phyloP scores from a whole-genome alignment of 257 asterid species.

The Cordia subcordata region DNA sequence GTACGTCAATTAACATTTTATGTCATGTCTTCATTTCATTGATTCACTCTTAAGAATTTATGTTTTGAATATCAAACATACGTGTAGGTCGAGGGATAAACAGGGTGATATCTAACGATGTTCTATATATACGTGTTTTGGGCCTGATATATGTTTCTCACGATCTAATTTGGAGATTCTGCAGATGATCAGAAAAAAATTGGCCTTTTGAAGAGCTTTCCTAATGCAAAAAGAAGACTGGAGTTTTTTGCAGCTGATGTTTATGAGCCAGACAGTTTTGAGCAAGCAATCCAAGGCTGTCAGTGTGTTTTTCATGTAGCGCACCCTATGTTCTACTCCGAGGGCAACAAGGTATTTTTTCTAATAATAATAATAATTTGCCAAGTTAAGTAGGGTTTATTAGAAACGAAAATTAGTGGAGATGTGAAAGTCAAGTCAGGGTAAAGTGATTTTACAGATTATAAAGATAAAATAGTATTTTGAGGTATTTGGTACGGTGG shows the following conservation, averaged over 20 bases:
- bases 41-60: too few species aligned
- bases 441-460: neutral
- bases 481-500: too few species aligned
- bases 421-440: neutral
- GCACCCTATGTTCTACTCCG: conserved; percentile 43
- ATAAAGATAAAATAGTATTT: too few species aligned
- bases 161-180: neutral
- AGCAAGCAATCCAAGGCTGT: conserved; percentile 48
- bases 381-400: too few species aligned
- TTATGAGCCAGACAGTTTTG: conserved; percentile 46
- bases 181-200: conserved; percentile 56
- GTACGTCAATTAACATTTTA: conserved; percentile 11
- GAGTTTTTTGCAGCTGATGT: conserved; percentile 58
- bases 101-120: too few species aligned
- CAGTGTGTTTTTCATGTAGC: conserved; percentile 57
- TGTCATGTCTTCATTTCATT: too few species aligned
- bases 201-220: conserved; percentile 42
- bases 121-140: too few species aligned
- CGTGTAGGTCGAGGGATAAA: too few species aligned
- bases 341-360: conserved; percentile 21
- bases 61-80: too few species aligned
- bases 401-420: too few species aligned
- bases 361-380: neutral
- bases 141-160: neutral
- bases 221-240: conserved; percentile 33